A percentile compares a stretch with the other conserved stretches of the same genome.
These are phyloP conservation scores for Thraustotheca clavata DNA, from an alignment of 352 stramenopile genomes.

Conservation along the genomic window DNA sequence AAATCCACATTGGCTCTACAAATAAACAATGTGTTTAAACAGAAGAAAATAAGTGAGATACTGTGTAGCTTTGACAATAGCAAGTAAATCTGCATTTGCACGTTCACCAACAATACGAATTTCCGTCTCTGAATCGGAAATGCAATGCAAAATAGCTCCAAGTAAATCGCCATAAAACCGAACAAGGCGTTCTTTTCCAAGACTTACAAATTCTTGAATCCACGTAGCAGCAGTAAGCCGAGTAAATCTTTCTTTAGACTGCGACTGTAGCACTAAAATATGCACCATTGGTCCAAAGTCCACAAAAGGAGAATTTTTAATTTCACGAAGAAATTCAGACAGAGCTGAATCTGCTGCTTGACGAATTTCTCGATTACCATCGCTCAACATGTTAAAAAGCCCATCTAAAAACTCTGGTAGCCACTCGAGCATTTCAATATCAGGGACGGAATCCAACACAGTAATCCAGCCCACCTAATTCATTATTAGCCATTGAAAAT, in stretches of 20 bases:
- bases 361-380: constrained; percentile 97
- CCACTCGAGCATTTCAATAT: constrained; percentile 99
- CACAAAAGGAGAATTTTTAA: constrained; percentile 93
- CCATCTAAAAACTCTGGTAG: constrained; percentile 96
- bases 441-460: constrained; percentile 96
- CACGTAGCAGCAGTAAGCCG: constrained; percentile 96
- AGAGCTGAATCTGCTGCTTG: constrained; percentile 92
- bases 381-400: constrained; percentile 99
- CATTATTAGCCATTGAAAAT: not conserved
- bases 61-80: constrained; percentile 89
- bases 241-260: constrained; percentile 96
- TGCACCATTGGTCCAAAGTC: constrained; percentile 97
- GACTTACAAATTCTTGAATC: constrained; percentile 97
- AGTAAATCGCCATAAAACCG: constrained; percentile 94
- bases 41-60: not conserved
- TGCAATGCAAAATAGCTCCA: constrained; percentile 96
- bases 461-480: constrained; percentile 94
- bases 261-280: constrained; percentile 96
- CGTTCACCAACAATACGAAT: constrained; percentile 94
- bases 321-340: constrained; percentile 93
- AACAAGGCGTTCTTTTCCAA: constrained; percentile 91
- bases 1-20: constrained; percentile 76
- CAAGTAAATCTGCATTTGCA: constrained; percentile 95
- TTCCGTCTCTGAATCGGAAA: constrained; percentile 95
- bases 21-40: not conserved